Evolutionary conservation across 306 rosid species (phyloP).

Genomic region (Oxytropis ochrocephala): DNA sequence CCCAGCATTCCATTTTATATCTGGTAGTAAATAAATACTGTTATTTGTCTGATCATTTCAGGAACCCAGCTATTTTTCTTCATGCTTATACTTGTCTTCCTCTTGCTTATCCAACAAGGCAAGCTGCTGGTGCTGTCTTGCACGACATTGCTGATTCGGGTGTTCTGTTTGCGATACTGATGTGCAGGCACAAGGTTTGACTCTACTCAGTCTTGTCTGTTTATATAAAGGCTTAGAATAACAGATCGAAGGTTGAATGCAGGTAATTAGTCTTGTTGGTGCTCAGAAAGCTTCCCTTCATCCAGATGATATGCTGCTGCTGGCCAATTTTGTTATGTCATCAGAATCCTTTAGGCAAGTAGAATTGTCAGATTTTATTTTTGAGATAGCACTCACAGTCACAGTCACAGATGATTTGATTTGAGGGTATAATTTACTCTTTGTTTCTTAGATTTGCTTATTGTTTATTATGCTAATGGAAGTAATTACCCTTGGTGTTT

Average conservation of each 20-base stretch:
- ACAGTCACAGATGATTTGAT: not conserved
- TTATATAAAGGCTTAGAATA: conserved; percentile 10
- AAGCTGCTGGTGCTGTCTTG: conserved; percentile 94
- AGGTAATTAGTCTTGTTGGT: conserved; percentile 96
- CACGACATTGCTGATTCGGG: conserved; percentile 95
- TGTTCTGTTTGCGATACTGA: conserved; percentile 84
- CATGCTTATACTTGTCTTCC: conserved; percentile 99
- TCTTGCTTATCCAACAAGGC: conserved; percentile 87
- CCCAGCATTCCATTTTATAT: not conserved
- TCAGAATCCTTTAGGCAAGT: conserved; percentile 97
- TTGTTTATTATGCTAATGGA: conserved; percentile 10
- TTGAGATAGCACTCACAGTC: not conserved
- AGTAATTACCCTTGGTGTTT: not conserved
- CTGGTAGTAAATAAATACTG: conserved; percentile 12
- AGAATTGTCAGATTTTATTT: conserved; percentile 7
- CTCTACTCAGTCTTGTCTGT: not conserved
- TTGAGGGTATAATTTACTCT: conserved; percentile 9
- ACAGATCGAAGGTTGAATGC: conserved; percentile 36
- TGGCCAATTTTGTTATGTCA: conserved; percentile 88
- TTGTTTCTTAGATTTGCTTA: not conserved
- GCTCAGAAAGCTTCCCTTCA: conserved; percentile 99
- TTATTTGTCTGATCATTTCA: conserved; percentile 35
- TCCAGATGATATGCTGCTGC: conserved; percentile 90
- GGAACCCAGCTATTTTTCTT: conserved; percentile 95
- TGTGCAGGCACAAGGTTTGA: conserved; percentile 93